These are phyloP conservation scores for Penicillium egyptiacum DNA, from an alignment of 495 filamentous ascomycete genomes.

Conservation along the genomic window DNA sequence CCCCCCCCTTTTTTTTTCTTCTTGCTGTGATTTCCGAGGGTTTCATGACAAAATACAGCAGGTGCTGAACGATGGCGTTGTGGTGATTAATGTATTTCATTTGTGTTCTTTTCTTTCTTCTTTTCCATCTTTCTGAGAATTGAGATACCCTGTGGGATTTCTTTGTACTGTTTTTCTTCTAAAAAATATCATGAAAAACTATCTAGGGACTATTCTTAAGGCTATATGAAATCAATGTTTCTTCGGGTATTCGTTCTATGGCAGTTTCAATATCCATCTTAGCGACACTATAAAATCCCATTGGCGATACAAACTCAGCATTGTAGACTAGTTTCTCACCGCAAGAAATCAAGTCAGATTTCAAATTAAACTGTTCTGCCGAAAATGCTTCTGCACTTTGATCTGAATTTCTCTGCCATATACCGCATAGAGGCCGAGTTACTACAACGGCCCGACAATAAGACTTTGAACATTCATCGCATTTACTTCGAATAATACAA, in stretches of 20 bases:
- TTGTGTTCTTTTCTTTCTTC: slow-evolving; percentile 1
- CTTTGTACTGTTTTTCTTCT: slow-evolving; percentile 10
- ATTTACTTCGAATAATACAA: not conserved
- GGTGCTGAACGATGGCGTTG: slow-evolving; percentile 31
- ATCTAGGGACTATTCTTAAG: not conserved
- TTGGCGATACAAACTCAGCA: not conserved
- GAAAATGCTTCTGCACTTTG: not conserved
- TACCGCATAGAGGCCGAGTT: not conserved
- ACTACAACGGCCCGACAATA: not conserved
- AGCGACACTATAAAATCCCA: not conserved
- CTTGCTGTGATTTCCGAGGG: not conserved
- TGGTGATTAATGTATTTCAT: slow-evolving; percentile 22
- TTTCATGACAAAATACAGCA: slow-evolving; percentile 17
- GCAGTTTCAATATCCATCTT: no score
- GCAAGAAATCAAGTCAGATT: not conserved
- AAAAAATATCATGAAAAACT: not conserved
- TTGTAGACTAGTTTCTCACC: not conserved
- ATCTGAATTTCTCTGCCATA: not conserved
- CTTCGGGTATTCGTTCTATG: no score
- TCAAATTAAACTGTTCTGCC: not conserved
- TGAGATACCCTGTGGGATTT: slow-evolving; percentile 26
- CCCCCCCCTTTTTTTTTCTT: not conserved
- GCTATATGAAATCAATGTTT: no score
- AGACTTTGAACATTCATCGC: not conserved
- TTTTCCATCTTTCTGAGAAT: slow-evolving; percentile 14